Conservation (phyloP, 352 stramenopile species). For the Phytophthora hibernalis region DNA sequence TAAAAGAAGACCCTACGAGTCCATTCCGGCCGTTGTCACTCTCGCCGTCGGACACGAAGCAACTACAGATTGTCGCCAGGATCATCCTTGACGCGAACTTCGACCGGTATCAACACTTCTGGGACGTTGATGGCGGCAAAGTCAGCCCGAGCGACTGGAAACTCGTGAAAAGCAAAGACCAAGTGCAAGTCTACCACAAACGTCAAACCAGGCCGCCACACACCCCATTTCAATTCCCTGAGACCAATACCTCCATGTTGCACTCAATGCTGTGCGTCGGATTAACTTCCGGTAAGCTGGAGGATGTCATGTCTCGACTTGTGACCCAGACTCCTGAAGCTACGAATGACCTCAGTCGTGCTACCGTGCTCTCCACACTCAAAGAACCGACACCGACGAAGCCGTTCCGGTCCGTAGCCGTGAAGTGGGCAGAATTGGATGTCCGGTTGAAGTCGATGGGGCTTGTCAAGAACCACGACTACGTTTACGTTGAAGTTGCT, state of each 20-base stretch:
- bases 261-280: constrained; percentile 30
- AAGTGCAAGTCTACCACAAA: constrained; percentile 29
- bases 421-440: constrained; percentile 44
- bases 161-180: constrained; percentile 20
- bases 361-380: constrained; percentile 44
- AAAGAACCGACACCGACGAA: constrained; percentile 42
- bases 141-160: constrained; percentile 35
- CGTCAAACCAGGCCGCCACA: constrained; percentile 7
- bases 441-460: constrained; percentile 35
- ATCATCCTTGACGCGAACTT: constrained; percentile 37
- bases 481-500: constrained; percentile 50
- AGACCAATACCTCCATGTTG: constrained; percentile 1
- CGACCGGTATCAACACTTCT: constrained; percentile 38
- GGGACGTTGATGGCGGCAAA: constrained; percentile 11
- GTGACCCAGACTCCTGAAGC: constrained; percentile 15
- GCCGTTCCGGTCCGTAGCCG: constrained; percentile 39
- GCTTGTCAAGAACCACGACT: constrained; percentile 48
- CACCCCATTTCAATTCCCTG: constrained; percentile 10
- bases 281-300: constrained; percentile 31
- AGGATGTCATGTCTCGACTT: constrained; percentile 44
- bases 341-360: constrained; percentile 39
- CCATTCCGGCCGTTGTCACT: constrained; percentile 39
- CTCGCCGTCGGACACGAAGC: constrained; percentile 13
- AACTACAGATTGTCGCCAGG: constrained; percentile 31
- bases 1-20: constrained; percentile 9